Conservation (phyloP, 352 stramenopile species). For the Thraustochytrium sp. region DNA sequence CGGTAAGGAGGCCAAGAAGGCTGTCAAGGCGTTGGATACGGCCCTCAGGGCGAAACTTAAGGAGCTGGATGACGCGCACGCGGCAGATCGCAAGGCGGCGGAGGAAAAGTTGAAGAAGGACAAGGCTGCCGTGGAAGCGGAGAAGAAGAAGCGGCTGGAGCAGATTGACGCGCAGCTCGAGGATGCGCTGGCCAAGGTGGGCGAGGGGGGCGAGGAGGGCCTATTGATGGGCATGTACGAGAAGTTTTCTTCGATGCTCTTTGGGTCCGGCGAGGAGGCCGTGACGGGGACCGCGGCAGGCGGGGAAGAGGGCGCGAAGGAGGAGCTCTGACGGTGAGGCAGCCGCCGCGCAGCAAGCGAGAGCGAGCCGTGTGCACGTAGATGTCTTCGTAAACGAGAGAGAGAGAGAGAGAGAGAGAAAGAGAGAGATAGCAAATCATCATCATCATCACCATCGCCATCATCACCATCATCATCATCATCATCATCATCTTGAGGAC, state of each 20-base stretch:
- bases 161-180: neutral
- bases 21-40: neutral
- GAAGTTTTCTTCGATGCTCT: neutral
- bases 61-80: neutral
- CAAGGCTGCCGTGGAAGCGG: neutral
- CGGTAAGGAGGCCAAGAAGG: slow-evolving; percentile 24
- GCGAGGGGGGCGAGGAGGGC: neutral
- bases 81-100: neutral
- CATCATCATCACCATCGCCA: no score
- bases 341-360: no score
- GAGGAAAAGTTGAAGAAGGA: neutral
- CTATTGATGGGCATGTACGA: neutral
- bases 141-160: neutral
- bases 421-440: neutral
- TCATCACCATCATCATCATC: no score
- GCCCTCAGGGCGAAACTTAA: neutral
- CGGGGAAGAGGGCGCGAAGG: neutral
- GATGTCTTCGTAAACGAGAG: no score
- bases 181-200: neutral
- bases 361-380: no score
- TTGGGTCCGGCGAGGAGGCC: neutral
- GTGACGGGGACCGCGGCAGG: neutral
- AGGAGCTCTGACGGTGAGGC: neutral
- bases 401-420: neutral
- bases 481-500: no score